These are phyloP conservation scores for Erodium moschatum DNA, from an alignment of 441 rosid genomes.

Conservation along the genomic window DNA sequence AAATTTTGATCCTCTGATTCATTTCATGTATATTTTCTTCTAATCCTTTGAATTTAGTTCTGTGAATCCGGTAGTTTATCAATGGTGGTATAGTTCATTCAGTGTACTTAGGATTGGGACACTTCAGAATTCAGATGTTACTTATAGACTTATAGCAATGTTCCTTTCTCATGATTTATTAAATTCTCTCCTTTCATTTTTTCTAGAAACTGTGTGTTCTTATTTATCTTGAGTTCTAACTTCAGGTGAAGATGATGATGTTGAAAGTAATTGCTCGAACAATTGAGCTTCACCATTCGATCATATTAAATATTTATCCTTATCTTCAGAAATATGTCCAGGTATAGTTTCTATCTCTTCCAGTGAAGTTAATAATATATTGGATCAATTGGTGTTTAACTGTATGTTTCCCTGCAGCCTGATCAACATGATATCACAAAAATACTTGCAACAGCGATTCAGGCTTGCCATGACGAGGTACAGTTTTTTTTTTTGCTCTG, in stretches of 20 bases:
- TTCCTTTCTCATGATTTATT: not conserved
- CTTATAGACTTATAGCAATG: no score
- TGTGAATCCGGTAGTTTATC: not conserved
- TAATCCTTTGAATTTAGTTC: no score
- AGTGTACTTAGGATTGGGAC: no score
- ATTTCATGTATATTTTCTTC: not conserved
- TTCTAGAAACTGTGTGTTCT: not conserved
- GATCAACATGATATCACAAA: slow-evolving; percentile 72
- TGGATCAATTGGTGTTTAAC: slow-evolving; percentile 12
- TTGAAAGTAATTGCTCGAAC: slow-evolving; percentile 79
- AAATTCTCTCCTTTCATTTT: not conserved
- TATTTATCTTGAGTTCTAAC: slow-evolving; percentile 8
- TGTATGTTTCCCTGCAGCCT: slow-evolving; percentile 45
- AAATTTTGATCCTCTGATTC: not conserved
- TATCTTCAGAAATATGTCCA: slow-evolving; percentile 70
- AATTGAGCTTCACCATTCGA: slow-evolving; percentile 77
- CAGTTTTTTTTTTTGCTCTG: not conserved
- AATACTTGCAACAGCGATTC: slow-evolving; percentile 85
- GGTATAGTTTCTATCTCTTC: slow-evolving; percentile 35
- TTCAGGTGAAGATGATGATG: slow-evolving; percentile 91
- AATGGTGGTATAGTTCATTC: no score
- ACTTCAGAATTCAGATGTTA: no score
- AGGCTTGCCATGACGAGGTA: slow-evolving; percentile 60
- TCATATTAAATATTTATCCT: slow-evolving; percentile 65
- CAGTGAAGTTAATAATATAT: not conserved